Evolutionary conservation across 116 monocot genomes (phyloP), one percentile per base, ranked within the genome.

Genomic region (Papilionanthe hybrid): DNA sequence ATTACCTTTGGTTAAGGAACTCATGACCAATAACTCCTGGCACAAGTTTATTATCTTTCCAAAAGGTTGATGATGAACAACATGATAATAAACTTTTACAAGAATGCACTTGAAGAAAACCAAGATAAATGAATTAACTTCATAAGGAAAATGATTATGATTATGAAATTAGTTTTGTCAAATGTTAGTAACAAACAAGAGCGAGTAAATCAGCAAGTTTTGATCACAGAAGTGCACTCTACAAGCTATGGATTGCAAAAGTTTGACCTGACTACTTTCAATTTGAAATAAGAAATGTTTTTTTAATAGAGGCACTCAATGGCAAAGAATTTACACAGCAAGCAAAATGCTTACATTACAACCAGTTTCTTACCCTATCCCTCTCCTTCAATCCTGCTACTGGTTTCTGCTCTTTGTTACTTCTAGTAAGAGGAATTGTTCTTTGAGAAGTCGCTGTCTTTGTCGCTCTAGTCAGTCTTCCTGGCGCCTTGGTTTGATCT

Each of bases 401-500:
- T 18, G 72, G 77, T 32, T 78, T 81, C 41, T 81, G 76, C 57
- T 93, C 89, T 76, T 81, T 87, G 28, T 65, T 79, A 28, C 15
- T 49, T 80, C 78, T 85, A 30, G 53, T 79, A 56, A 78, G 69
- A 65, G 84, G 73, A 41, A 79, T 29, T 43, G 42, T 42, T 68
- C 47, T 89, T 27, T 84, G 85, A 6, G 81, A 53, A 55, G 79
- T 10, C 65, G 57, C 84, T 9, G 76, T 86, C 75, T 84, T 89
- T 53, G 89, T 49, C 11, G 79, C 74, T 75, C 86, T 88, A 17
- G 84, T 80, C 15, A 88, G 13, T 77, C 96, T 89, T 13, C 81
- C 88, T 37, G 79, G 83, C 20, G 85, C 84, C 77, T 82, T 93
- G 10, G 86, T 32, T 9, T 82, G 79, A 84, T 91, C 91, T 55